Conservation (phyloP, 2,329 filamentous ascomycete species). For the Hymenoscyphus scutula region DNA sequence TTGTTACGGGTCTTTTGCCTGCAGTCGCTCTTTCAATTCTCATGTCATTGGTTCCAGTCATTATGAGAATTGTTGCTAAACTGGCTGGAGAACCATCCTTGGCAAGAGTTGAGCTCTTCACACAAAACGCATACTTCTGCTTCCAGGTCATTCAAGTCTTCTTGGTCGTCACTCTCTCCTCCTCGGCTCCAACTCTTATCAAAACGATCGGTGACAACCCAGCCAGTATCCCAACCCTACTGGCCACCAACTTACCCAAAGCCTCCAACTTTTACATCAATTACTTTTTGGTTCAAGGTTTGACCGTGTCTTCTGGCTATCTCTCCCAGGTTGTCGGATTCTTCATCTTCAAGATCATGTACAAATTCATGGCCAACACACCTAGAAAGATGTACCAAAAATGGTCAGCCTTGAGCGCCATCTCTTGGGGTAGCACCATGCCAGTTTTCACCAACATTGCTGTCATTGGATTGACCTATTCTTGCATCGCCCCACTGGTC, state of each 20-base stretch:
- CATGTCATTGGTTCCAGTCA: constrained; percentile 79
- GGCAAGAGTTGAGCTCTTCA: constrained; percentile 80
- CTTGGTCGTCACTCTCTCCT: constrained; percentile 78
- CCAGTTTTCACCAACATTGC: constrained; percentile 79
- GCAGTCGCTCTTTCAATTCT: constrained; percentile 75
- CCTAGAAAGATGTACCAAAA: constrained; percentile 77
- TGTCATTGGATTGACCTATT: constrained; percentile 80
- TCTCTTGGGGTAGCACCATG: constrained; percentile 81
- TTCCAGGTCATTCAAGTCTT: constrained; percentile 94
- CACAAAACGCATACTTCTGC: constrained; percentile 86
- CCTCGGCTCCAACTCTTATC: constrained; percentile 71
- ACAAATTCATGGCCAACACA: constrained; percentile 71
- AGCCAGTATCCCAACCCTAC: constrained; percentile 55
- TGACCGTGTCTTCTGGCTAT: constrained; percentile 72
- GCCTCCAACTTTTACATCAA: constrained; percentile 93
- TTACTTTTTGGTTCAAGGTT: constrained; percentile 90
- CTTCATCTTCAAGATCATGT: constrained; percentile 69
- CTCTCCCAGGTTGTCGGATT: constrained; percentile 74
- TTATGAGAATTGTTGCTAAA: constrained; percentile 81
- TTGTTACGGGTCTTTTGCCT: constrained; percentile 82
- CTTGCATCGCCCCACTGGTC: constrained; percentile 81
- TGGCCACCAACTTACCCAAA: constrained; percentile 73
- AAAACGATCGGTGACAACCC: constrained; percentile 63
- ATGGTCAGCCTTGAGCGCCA: constrained; percentile 54
- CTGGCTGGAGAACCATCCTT: constrained; percentile 76